Conservation (phyloP, 1,284 basidiomycete genomes). For the Trametes polyzona region DNA sequence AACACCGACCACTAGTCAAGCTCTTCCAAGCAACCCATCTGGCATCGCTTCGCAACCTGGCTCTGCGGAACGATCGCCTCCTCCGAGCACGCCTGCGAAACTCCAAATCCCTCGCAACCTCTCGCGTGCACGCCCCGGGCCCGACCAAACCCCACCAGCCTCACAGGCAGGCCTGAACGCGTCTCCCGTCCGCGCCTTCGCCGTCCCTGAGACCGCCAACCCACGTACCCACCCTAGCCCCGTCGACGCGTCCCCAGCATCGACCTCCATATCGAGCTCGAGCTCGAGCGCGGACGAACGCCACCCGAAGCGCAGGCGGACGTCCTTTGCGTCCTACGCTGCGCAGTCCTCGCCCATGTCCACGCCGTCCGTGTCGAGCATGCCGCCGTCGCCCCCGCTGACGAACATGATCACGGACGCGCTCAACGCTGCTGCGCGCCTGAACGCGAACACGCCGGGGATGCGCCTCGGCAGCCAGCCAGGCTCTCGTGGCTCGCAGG, state of each 20-base stretch:
- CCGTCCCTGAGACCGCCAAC: background rate
- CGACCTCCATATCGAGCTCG: background rate
- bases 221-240: background rate
- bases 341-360: constrained; percentile 28
- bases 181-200: background rate
- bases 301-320: constrained; percentile 12
- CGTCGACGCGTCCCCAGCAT: background rate
- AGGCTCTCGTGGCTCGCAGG: background rate
- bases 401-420: constrained; percentile 24
- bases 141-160: background rate
- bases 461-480: background rate
- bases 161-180: background rate
- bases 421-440: constrained; percentile 19
- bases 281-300: background rate
- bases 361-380: constrained; percentile 16
- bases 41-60: background rate
- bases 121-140: background rate
- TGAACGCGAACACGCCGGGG: constrained; percentile 9
- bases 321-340: constrained; percentile 20
- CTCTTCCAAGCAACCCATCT: background rate
- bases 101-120: constrained; percentile 7
- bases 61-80: background rate
- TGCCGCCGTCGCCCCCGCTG: constrained; percentile 25
- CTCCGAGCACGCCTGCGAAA: background rate
- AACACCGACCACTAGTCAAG: background rate